Conservation (phyloP, 1,284 basidiomycete genomes). For the Microbotryomycetes sp. region DNA sequence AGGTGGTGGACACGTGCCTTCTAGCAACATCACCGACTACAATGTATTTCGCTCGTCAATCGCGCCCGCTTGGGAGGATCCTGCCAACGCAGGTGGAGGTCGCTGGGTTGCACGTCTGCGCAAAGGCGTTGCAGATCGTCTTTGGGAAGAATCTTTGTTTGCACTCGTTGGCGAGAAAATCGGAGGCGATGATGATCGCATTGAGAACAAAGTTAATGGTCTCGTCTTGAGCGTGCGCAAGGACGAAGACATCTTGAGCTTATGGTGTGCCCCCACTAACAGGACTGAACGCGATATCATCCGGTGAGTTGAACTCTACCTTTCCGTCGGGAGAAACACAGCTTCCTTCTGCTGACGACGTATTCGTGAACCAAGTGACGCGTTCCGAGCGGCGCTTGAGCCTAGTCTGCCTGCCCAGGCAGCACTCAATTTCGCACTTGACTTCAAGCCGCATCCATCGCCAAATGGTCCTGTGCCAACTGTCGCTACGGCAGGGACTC, state of each 20-base stretch:
- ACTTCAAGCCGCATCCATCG: conserved; percentile 33
- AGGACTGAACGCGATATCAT: conserved; percentile 27
- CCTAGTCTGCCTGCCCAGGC: conserved; percentile 22
- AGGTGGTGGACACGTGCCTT: conserved; percentile 9
- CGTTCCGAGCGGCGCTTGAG: conserved; percentile 21
- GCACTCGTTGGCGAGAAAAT: conserved; percentile 34
- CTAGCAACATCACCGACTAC: conserved; percentile 32
- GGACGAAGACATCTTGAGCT: conserved; percentile 36
- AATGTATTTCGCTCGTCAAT: conserved; percentile 45
- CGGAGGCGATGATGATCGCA: conserved; percentile 21
- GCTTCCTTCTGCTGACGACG: neutral
- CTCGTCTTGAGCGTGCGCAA: conserved; percentile 35
- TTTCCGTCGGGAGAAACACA: neutral
- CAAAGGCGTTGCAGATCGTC: conserved; percentile 37
- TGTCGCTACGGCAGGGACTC: neutral
- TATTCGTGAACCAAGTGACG: no score
- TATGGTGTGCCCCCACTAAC: conserved; percentile 34
- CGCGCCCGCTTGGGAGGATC: conserved; percentile 46
- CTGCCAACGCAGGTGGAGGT: conserved; percentile 44
- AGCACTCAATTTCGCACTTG: conserved; percentile 20
- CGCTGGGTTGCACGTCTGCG: conserved; percentile 45
- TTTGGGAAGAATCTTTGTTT: conserved; percentile 36
- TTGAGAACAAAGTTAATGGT: conserved; percentile 32
- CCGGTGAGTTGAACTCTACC: conserved; percentile 17
- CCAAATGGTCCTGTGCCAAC: neutral